Percentiles rank a stretch among this genome's conserved stretches.
Evolutionary conservation across 345 rosid species (phyloP).

Genomic region (Eucalyptus paniculata): DNA sequence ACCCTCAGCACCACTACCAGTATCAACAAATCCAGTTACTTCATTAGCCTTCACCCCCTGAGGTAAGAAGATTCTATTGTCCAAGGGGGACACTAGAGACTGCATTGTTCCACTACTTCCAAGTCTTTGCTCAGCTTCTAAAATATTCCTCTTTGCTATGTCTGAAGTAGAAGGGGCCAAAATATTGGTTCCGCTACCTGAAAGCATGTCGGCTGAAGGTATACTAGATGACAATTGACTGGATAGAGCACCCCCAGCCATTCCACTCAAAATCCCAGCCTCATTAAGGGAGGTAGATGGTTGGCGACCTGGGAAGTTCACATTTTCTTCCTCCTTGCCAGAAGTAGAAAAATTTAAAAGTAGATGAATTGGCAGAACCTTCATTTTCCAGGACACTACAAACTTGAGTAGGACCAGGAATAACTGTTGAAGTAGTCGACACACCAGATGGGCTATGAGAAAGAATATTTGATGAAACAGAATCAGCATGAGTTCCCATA

Average conservation of each 20-base stretch:
- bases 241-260: constrained; percentile 51
- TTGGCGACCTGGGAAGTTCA: constrained; percentile 40
- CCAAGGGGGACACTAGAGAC: constrained; percentile 61
- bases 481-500: constrained; percentile 23
- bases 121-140: constrained; percentile 70
- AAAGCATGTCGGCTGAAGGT: constrained; percentile 35
- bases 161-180: constrained; percentile 59
- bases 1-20: constrained; percentile 40
- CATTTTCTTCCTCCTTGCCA: constrained; percentile 71
- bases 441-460: constrained; percentile 31
- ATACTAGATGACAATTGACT: constrained; percentile 49
- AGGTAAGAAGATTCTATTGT: constrained; percentile 70
- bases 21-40: constrained; percentile 52
- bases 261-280: constrained; percentile 40
- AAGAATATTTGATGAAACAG: constrained; percentile 43
- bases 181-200: constrained; percentile 51
- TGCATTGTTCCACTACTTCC: constrained; percentile 47
- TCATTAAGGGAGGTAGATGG: constrained; percentile 67
- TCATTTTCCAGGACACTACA: constrained; percentile 46
- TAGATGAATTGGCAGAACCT: constrained; percentile 44
- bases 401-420: constrained; percentile 35
- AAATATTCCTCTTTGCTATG: constrained; percentile 63
- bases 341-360: constrained; percentile 24
- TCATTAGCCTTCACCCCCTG: constrained; percentile 61
- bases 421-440: constrained; percentile 24